Percentiles rank a stretch among this genome's conserved stretches.
Conservation (phyloP, 108 stramenopile species). For the Cyclotella choctawhatcheeana region DNA sequence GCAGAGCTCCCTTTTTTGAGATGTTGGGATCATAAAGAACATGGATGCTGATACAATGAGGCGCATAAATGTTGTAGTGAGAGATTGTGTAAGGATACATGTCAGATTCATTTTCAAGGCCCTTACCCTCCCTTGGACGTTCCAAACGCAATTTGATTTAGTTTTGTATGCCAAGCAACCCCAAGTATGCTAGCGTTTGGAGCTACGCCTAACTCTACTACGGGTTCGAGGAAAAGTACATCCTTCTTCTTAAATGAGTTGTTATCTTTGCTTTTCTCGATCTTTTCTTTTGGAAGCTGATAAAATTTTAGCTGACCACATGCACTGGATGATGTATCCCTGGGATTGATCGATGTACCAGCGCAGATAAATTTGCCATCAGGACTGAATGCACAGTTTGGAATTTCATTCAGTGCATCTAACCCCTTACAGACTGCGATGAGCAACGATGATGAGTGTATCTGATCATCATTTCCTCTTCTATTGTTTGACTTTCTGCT, state of each 20-base stretch:
- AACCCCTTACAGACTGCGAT: constrained; percentile 53
- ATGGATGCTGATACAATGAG: constrained; percentile 36
- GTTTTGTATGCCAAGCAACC: constrained; percentile 77
- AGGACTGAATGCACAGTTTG: constrained; percentile 73
- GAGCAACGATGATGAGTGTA: constrained; percentile 37
- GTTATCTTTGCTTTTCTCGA: constrained; percentile 20
- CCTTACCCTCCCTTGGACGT: constrained; percentile 62
- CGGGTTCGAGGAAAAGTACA: constrained; percentile 29
- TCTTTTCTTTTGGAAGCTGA: constrained; percentile 42
- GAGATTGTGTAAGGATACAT: neutral
- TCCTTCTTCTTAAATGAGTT: constrained; percentile 20
- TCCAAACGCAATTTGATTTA: constrained; percentile 86
- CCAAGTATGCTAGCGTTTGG: constrained; percentile 48
- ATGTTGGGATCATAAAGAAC: constrained; percentile 65
- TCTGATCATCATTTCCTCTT: constrained; percentile 24
- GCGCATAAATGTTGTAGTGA: neutral
- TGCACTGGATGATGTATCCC: constrained; percentile 16
- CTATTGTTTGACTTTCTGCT: constrained; percentile 25
- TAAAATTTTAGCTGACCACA: constrained; percentile 51
- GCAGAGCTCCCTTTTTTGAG: constrained; percentile 75
- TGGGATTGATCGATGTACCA: constrained; percentile 57
- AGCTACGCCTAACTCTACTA: constrained; percentile 45
- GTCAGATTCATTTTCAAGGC: neutral
- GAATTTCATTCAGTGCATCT: constrained; percentile 49
- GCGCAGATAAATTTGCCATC: constrained; percentile 68